Base-by-base conservation (phyloP, 208 protist species). In the Balamuthia mandrillaris region DNA sequence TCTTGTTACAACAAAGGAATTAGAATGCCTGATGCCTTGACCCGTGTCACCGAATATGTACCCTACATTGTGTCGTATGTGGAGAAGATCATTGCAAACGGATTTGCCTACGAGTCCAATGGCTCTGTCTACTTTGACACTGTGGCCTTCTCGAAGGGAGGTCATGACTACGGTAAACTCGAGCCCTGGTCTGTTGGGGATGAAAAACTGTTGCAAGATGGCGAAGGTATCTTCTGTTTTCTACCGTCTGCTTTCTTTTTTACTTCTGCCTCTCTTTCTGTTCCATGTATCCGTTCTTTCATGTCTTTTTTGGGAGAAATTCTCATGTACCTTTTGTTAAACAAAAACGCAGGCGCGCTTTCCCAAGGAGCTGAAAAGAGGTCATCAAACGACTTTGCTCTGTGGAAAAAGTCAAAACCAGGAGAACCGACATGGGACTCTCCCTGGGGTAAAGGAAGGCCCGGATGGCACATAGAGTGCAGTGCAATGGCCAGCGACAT, bases 391-490 rank as follows among this genome's bases (percentile, higher is more conserved):
- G 98, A 99, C 90, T 99, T 99, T 94, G 98, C 97, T 0, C 89
- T 99, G 39, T 99, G 98, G 98, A 99, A 99, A 89, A 94, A 94
- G 72, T 96, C 94, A 51, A 96, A 96, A 85, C 77, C 90, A 27
- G 96, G 95, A 14, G 98, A 99, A 90, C 97, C 97, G 58, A 79
- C 74, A 7, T 99, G 97, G 96, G 86, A 95, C 1, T 96, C 92
- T 31, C 96, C 95, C 6, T 96, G 89, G 90, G 90, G 85, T n/a
- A 77, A 84, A 14, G 98, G 98, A 31, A 92, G 98, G 27, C 98
- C 98, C 6, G 98, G 98, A 35, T 99, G 98, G 98, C 98, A 99
- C 91, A 99, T 99, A 89, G 98, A 99, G 89, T 99, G 98, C 95
- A 97, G 94, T 65, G 98, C 96, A n/a, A 99, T 99, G 97, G 95